Conservation (phyloP, 495 filamentous ascomycete genomes). For the Penicillium coprophilum region DNA sequence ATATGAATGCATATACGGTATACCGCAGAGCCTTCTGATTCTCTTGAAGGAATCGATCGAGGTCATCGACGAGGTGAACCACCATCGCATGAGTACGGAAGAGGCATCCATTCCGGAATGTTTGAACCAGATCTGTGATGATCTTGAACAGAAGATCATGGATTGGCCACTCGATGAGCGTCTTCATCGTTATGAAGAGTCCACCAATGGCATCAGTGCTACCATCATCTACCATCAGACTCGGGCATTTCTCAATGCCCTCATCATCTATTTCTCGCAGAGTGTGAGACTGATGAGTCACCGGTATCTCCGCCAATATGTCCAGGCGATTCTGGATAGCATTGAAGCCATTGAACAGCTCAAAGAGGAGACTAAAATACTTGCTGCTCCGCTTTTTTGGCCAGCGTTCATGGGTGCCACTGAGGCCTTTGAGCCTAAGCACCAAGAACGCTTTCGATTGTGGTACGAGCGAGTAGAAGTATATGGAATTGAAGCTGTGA, state of each 20-base stretch:
- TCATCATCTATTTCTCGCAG: constrained; percentile 10
- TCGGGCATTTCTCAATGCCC: background rate
- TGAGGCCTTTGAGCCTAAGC: constrained; percentile 1
- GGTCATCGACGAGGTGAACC: constrained; percentile 5
- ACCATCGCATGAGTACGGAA: background rate
- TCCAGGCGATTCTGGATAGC: constrained; percentile 1
- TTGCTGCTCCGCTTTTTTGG: constrained; percentile 10
- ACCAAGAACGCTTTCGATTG: constrained; percentile 4
- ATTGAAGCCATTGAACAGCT: constrained; percentile 10
- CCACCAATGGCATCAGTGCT: background rate
- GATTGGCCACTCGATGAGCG: constrained; percentile 4
- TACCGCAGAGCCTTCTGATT: constrained; percentile 2
- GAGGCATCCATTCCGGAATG: background rate
- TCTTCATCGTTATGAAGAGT: background rate
- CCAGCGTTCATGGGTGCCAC: constrained; percentile 9
- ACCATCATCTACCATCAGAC: constrained; percentile 5
- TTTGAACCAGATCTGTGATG: constrained; percentile 2
- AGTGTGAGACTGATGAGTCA: background rate
- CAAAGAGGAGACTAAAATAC: constrained; percentile 1
- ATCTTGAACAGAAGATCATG: constrained; percentile 6
- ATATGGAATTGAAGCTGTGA: constrained; percentile 5
- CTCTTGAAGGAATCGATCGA: constrained; percentile 4
- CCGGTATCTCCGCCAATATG: constrained; percentile 7
- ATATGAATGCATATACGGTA: constrained; percentile 10
- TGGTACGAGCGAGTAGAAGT: constrained; percentile 8